Evolutionary conservation across 139 green algal genomes (phyloP).

Genomic region (Haematococcus lacustris): DNA sequence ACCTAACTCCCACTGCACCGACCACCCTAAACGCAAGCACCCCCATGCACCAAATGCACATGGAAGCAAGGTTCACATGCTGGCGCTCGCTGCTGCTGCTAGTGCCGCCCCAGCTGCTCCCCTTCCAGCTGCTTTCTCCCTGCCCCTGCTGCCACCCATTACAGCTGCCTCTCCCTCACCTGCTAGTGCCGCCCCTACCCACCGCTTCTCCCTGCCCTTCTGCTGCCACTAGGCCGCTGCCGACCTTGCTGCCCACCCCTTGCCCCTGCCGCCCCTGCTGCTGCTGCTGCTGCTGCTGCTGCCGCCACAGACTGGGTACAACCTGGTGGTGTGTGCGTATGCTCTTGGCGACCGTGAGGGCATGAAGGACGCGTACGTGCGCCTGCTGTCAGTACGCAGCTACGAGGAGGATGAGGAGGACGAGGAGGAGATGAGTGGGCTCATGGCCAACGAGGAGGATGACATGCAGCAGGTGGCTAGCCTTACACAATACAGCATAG

Average conservation of each 20-base stretch:
- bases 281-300: neutral
- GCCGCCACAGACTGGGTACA: conserved; percentile 59
- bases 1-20: too few species aligned
- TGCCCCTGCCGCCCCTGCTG: neutral
- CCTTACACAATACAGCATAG: too few species aligned
- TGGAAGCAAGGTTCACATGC: too few species aligned
- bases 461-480: conserved; percentile 20
- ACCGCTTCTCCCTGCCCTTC: neutral
- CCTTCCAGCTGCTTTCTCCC: too few species aligned
- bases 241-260: neutral
- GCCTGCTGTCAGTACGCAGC: conserved; percentile 41
- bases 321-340: conserved; percentile 72
- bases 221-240: neutral
- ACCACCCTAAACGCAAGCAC: too few species aligned
- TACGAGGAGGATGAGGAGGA: conserved; percentile 32
- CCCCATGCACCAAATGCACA: too few species aligned
- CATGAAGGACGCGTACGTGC: conserved; percentile 63
- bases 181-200: too few species aligned
- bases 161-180: too few species aligned
- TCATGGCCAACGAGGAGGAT: conserved; percentile 1
- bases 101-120: too few species aligned
- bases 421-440: conserved; percentile 15
- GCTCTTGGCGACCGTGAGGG: conserved; percentile 66
- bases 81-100: too few species aligned
- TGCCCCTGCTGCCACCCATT: neutral